Evolutionary conservation across 2,329 filamentous ascomycete species (phyloP), one percentile per base, ranked within the genome.

Genomic region (Exophiala lecanii-corni): DNA sequence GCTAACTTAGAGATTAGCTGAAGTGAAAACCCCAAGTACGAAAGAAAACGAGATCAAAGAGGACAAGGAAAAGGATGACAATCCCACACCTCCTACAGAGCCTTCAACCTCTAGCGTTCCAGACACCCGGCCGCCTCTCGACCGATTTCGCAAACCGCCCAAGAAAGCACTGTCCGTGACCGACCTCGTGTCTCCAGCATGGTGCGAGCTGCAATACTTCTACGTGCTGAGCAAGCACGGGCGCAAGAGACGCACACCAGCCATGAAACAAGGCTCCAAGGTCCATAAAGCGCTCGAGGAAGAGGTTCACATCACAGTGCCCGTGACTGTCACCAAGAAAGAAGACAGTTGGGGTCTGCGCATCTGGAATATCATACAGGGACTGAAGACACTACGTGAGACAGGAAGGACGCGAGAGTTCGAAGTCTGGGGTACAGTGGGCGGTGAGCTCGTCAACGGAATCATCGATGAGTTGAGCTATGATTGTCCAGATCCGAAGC

Each of bases 151-250:
- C 26, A 80, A 79, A 1, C 81, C 76, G 43, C 87, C 87, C 0
- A 82, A 75, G 58, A 91, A 87, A 59, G 80, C 86, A 0, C 74
- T 97, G 5, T 88, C 86, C 0, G 92, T 97, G 1, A 89, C 86
- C 2, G 92, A 98, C 62, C 68, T 97, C 17, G 80, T 89, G 0
- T 84, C 87, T 1, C 89, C 89, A 2, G 83, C 89, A 5, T 98
- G 92, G 92, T 98, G 92, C 62, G 91, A 98, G 64, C 64, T 97
- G 46, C 89, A 97, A 62, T 94, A 95, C 58, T 89, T 81, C 72
- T 96, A 94, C 66, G 86, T 81, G 0, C 73, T 98, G 41, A 86
- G 82, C 2, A 81, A 79, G 41, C 79, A 83, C 58, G 92, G 91
- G 1, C 78, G 78, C 44, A 89, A 85, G 60, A 83, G 77, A 41